These are phyloP conservation scores for Fibroporia radiculosa DNA, from an alignment of 768 basidiomycete genomes.

Conservation along the genomic window DNA sequence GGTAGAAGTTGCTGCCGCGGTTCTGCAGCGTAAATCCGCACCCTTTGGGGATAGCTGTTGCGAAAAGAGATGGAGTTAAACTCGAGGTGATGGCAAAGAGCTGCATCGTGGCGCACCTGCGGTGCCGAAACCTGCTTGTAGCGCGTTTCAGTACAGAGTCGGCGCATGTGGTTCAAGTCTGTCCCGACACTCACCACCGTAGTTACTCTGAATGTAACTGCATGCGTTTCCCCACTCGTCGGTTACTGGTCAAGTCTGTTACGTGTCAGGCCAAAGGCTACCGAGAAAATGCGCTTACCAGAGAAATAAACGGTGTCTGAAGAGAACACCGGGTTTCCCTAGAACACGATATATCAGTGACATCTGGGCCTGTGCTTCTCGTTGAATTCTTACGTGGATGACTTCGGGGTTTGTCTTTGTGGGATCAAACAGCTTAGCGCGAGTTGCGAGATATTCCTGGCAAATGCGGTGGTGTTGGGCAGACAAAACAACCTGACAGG, in stretches of 20 bases:
- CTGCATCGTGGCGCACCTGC: constrained; percentile 41
- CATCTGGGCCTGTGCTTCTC: background rate
- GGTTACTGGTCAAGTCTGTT: constrained; percentile 39
- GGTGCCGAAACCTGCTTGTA: constrained; percentile 77
- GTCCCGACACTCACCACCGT: constrained; percentile 45
- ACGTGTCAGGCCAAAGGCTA: background rate
- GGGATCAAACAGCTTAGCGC: constrained; percentile 77
- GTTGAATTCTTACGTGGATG: constrained; percentile 40
- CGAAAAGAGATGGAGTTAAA: background rate
- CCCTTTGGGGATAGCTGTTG: constrained; percentile 75
- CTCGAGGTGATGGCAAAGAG: background rate
- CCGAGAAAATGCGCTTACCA: constrained; percentile 31
- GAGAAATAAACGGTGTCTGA: constrained; percentile 96
- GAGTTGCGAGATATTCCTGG: constrained; percentile 74
- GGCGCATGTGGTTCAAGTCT: too few relatives aligned
- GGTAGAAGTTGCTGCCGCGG: constrained; percentile 77
- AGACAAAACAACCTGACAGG: background rate
- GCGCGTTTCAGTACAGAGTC: too few relatives aligned
- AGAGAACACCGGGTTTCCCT: constrained; percentile 79
- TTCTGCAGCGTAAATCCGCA: constrained; percentile 98
- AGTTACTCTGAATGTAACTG: constrained; percentile 86
- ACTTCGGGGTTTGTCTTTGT: constrained; percentile 55
- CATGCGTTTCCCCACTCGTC: constrained; percentile 89
- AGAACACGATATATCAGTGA: background rate
- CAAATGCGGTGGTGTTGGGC: constrained; percentile 4